Evolutionary conservation across 345 rosid species (phyloP).

Genomic region (Arabidopsis thaliana): DNA sequence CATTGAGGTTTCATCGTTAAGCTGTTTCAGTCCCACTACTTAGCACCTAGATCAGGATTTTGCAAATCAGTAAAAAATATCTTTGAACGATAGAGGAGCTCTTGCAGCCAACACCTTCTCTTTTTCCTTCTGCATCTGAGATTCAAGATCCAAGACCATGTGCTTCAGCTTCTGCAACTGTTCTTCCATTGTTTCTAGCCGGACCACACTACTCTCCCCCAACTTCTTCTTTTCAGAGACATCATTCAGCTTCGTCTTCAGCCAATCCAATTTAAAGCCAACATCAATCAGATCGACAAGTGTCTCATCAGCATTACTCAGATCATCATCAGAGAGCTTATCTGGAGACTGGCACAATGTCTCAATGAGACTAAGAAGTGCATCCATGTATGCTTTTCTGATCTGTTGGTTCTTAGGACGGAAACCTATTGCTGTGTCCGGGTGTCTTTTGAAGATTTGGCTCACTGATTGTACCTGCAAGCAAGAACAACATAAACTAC

Average conservation of each 20-base stretch:
- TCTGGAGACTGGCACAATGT: conserved; percentile 24
- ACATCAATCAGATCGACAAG: conserved; percentile 33
- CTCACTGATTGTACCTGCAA: conserved; percentile 11
- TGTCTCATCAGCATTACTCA: conserved; percentile 23
- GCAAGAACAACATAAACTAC: not conserved
- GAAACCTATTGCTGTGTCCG: conserved; percentile 27
- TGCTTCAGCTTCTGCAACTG: conserved; percentile 27
- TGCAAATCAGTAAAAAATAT: conserved; percentile 17
- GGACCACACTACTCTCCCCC: not conserved
- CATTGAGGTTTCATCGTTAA: no score
- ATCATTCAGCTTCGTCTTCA: conserved; percentile 25
- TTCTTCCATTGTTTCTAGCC: not conserved
- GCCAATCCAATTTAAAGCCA: conserved; percentile 35
- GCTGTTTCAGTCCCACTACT: no score
- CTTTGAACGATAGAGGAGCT: conserved; percentile 32
- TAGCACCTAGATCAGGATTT: no score
- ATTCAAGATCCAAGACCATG: conserved; percentile 12
- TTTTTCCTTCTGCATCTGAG: conserved; percentile 29
- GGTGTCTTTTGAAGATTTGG: conserved; percentile 30
- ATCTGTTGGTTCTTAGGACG: conserved; percentile 23
- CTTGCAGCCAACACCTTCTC: conserved; percentile 3
- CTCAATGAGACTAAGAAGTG: conserved; percentile 23
- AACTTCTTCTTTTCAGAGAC: conserved; percentile 6
- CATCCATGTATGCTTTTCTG: conserved; percentile 26
- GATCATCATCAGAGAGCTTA: conserved; percentile 27